Evolutionary conservation across 441 rosid genomes (phyloP).

Genomic region (Flueggea neowawraea): DNA sequence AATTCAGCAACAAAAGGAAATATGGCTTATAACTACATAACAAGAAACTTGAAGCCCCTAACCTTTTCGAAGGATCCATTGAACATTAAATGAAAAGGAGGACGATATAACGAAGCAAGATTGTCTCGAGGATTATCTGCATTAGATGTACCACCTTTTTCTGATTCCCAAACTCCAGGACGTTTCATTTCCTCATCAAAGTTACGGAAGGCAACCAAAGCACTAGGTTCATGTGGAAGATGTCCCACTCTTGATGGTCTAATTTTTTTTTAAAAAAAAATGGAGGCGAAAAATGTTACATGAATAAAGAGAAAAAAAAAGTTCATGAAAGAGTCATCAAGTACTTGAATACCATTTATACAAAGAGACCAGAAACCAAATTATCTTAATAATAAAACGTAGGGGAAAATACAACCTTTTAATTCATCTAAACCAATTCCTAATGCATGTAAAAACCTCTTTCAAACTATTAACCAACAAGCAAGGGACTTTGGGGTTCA

Average conservation of each 20-base stretch:
- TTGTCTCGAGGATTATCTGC: slow-evolving; percentile 69
- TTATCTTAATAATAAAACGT: too few species aligned
- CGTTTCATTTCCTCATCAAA: slow-evolving; percentile 82
- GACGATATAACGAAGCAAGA: slow-evolving; percentile 91
- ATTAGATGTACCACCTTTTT: slow-evolving; percentile 63
- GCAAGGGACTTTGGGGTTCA: too few species aligned
- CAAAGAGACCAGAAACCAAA: too few species aligned
- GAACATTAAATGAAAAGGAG: slow-evolving; percentile 83
- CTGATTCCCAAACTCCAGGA: slow-evolving; percentile 95
- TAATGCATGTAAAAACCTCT: too few species aligned
- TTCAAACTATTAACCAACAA: too few species aligned
- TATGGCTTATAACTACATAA: not conserved
- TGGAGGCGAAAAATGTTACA: slow-evolving; percentile 4
- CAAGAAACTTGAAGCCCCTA: slow-evolving; percentile 6
- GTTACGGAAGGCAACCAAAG: slow-evolving; percentile 85
- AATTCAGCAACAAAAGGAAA: not conserved
- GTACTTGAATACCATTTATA: too few species aligned
- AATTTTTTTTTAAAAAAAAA: slow-evolving; percentile 10
- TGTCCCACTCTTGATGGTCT: slow-evolving; percentile 54
- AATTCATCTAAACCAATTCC: too few species aligned
- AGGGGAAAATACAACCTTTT: too few species aligned
- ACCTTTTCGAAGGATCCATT: slow-evolving; percentile 96
- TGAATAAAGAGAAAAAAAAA: not conserved
- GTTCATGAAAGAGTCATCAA: not conserved
- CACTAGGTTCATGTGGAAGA: slow-evolving; percentile 44